These are phyloP conservation scores for Danielia reshetovae DNA, from an alignment of 805 yeast genomes.

Conservation along the genomic window DNA sequence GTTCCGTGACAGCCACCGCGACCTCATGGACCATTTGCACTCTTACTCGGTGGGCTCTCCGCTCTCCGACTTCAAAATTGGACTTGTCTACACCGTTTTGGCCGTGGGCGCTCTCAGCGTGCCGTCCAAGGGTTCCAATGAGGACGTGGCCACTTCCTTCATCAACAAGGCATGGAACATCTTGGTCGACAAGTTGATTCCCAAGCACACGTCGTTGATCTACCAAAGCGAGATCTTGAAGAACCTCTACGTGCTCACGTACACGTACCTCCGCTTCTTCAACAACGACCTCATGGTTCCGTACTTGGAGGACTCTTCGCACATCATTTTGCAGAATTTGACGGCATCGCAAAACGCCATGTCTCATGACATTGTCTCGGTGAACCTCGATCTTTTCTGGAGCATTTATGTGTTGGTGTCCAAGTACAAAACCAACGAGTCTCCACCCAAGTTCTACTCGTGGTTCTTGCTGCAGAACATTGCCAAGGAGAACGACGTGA, in stretches of 20 bases:
- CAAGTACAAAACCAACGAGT: constrained; percentile 26
- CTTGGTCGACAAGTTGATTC: constrained; percentile 31
- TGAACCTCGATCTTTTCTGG: constrained; percentile 41
- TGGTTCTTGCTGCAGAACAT: constrained; percentile 21
- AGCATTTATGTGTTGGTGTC: constrained; percentile 46
- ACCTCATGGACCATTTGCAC: constrained; percentile 21
- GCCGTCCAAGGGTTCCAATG: constrained; percentile 17
- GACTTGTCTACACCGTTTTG: constrained; percentile 40
- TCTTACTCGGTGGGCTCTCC: constrained; percentile 15
- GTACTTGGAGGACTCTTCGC: constrained; percentile 45
- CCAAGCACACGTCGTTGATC: constrained; percentile 27
- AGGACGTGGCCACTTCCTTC: constrained; percentile 28
- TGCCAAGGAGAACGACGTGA: constrained; percentile 1
- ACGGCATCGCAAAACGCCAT: constrained; percentile 14
- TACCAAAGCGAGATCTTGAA: constrained; percentile 39
- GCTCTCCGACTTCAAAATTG: constrained; percentile 31
- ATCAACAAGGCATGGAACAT: constrained; percentile 46
- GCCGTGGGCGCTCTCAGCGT: constrained; percentile 39
- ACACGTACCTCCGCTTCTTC: constrained; percentile 40
- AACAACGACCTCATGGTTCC: constrained; percentile 46
- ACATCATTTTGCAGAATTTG: constrained; percentile 38
- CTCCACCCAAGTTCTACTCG: constrained; percentile 18
- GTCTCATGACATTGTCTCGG: constrained; percentile 28
- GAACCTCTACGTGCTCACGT: constrained; percentile 42
- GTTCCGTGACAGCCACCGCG: constrained; percentile 19